Evolutionary conservation across 2,329 filamentous ascomycete genomes (phyloP).

Genomic region (Claviceps spartinae): DNA sequence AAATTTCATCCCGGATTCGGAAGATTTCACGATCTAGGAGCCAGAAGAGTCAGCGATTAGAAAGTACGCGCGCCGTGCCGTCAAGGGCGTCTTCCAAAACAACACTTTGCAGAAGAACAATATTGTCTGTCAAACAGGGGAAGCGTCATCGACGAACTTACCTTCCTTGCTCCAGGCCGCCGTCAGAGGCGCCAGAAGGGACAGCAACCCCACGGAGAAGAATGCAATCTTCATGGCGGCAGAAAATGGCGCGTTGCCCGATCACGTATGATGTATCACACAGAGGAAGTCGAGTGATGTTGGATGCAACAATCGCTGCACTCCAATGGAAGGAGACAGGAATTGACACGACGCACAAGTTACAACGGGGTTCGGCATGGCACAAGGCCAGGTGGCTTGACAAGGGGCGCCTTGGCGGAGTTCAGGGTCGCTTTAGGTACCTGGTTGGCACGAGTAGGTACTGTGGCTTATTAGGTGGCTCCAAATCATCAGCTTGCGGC

Average conservation of each 20-base stretch:
- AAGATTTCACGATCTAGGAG: slow-evolving; percentile 88
- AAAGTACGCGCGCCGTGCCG: neutral
- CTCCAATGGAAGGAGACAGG: neutral
- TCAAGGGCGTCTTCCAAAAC: too few relatives aligned
- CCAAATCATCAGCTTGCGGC: too few relatives aligned
- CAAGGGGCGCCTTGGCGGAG: neutral
- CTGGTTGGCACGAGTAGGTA: too few relatives aligned
- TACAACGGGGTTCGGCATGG: neutral
- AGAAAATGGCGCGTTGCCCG: neutral
- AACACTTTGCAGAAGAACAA: too few relatives aligned
- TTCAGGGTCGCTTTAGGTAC: slow-evolving; percentile 1
- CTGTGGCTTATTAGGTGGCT: too few relatives aligned
- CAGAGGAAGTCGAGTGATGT: neutral
- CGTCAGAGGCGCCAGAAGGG: slow-evolving; percentile 51
- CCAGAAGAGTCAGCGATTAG: neutral
- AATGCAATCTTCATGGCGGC: slow-evolving; percentile 53
- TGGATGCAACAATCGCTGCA: slow-evolving; percentile 3
- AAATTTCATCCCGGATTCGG: slow-evolving; percentile 78
- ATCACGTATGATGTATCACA: neutral
- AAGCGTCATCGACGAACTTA: slow-evolving; percentile 20
- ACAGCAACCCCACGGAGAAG: slow-evolving; percentile 55
- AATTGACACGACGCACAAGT: neutral
- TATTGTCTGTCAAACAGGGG: neutral
- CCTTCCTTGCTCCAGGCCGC: slow-evolving; percentile 82
- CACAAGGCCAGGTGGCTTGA: slow-evolving; percentile 8